Percentiles rank a stretch among this genome's conserved stretches.
phyloP scores from a whole-genome alignment of 2,329 filamentous ascomycete species.

The Trichoderma sp. region DNA sequence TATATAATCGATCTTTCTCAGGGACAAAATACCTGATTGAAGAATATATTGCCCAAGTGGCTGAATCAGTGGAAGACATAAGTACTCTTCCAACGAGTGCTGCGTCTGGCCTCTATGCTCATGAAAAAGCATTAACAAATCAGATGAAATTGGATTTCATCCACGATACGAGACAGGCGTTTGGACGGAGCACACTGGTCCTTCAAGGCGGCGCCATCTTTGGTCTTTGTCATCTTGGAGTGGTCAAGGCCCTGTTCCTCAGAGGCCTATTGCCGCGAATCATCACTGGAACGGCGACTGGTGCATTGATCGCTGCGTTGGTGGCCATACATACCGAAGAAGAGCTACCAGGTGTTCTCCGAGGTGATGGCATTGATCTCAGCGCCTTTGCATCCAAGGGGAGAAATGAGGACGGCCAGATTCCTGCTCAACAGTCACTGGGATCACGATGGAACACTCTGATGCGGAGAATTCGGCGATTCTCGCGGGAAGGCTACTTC shows the following conservation, averaged over 20 bases:
- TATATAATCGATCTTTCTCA: conserved; percentile 84
- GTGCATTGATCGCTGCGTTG: conserved; percentile 84
- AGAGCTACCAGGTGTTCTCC: conserved; percentile 76
- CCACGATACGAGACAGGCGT: conserved; percentile 84
- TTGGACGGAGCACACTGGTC: conserved; percentile 83
- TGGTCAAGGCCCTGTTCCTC: conserved; percentile 84
- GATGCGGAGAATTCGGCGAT: conserved; percentile 67
- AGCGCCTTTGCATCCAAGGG: conserved; percentile 67
- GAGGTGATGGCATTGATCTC: conserved; percentile 79
- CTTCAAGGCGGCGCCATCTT: conserved; percentile 91
- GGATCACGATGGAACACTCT: conserved; percentile 61
- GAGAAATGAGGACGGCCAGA: conserved; percentile 38
- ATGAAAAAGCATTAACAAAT: conserved; percentile 57
- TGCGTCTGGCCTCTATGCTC: conserved; percentile 39
- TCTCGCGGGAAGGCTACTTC: conserved; percentile 78
- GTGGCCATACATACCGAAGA: conserved; percentile 87
- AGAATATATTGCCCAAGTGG: conserved; percentile 84
- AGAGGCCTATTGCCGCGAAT: conserved; percentile 83
- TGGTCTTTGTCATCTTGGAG: conserved; percentile 85
- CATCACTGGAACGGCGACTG: conserved; percentile 88
- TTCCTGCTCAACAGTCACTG: conserved; percentile 44
- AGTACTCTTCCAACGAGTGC: conserved; percentile 65
- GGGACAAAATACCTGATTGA: conserved; percentile 91
- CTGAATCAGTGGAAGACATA: conserved; percentile 79
- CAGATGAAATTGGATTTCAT: conserved; percentile 84